Percentiles rank a stretch among this genome's conserved stretches.
phyloP scores from a whole-genome alignment of 805 yeast species.

The Lipomyces spencermartinsiae region DNA sequence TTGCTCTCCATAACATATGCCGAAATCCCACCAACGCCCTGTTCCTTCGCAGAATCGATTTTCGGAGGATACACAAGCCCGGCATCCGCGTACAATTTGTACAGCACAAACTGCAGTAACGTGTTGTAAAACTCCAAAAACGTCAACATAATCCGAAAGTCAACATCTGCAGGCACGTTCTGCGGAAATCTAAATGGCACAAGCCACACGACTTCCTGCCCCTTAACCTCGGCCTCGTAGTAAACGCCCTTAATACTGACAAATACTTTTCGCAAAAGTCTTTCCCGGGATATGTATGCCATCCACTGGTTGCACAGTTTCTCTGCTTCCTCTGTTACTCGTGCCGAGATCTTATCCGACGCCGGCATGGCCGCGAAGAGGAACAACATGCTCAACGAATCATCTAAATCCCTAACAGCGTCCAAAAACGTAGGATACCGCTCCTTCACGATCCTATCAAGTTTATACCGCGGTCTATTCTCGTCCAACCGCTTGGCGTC shows the following conservation, averaged over 20 bases:
- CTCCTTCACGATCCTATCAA: slow-evolving; percentile 91
- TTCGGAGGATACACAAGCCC: slow-evolving; percentile 91
- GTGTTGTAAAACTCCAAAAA: slow-evolving; percentile 96
- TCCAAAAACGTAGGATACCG: slow-evolving; percentile 93
- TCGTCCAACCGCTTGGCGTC: slow-evolving; percentile 87
- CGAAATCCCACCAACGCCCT: slow-evolving; percentile 88
- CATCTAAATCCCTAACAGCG: slow-evolving; percentile 91
- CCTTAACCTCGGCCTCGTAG: slow-evolving; percentile 86
- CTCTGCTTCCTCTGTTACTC: slow-evolving; percentile 86
- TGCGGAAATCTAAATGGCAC: slow-evolving; percentile 98
- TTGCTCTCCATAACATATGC: slow-evolving; percentile 72
- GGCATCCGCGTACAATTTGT: slow-evolving; percentile 81
- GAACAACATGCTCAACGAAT: slow-evolving; percentile 93
- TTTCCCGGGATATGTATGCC: slow-evolving; percentile 87
- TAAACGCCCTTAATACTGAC: slow-evolving; percentile 97
- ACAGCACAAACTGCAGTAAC: slow-evolving; percentile 83
- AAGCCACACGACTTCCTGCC: slow-evolving; percentile 94
- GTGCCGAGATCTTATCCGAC: slow-evolving; percentile 77
- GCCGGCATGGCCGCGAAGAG: slow-evolving; percentile 95
- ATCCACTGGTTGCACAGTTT: slow-evolving; percentile 91
- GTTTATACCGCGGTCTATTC: slow-evolving; percentile 80
- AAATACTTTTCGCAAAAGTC: slow-evolving; percentile 83
- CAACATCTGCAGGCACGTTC: slow-evolving; percentile 90
- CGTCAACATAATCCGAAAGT: slow-evolving; percentile 95
- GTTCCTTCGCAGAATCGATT: slow-evolving; percentile 71